Evolutionary conservation across 73 alveolate genomes (phyloP).

Genomic region (Durusdinium trenchii): DNA sequence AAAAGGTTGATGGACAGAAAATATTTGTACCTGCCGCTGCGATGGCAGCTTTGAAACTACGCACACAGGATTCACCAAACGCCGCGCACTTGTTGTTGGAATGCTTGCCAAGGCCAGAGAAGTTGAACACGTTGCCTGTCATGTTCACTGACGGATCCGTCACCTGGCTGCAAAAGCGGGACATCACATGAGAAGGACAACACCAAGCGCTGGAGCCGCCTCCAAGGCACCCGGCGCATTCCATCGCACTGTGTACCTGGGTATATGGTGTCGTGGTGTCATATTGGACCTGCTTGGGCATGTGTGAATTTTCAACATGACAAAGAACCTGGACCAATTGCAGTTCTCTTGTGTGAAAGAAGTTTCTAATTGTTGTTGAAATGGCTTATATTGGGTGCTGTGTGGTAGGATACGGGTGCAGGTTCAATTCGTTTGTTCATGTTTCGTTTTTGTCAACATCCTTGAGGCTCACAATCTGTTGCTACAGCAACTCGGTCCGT

Average conservation of each 20-base stretch:
- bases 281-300: too few relatives aligned
- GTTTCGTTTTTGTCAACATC: too few relatives aligned
- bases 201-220: neutral
- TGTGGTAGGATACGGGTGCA: too few relatives aligned
- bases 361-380: too few relatives aligned
- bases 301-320: too few relatives aligned
- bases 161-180: slow-evolving; percentile 33
- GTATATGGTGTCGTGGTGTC: too few relatives aligned
- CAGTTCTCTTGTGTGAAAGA: too few relatives aligned
- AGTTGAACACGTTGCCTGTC: slow-evolving; percentile 88
- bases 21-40: slow-evolving; percentile 27
- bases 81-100: slow-evolving; percentile 95
- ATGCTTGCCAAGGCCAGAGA: slow-evolving; percentile 91
- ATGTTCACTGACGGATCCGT: slow-evolving; percentile 95
- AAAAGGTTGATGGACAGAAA: slow-evolving; percentile 72
- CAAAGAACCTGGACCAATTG: too few relatives aligned
- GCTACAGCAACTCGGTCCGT: too few relatives aligned
- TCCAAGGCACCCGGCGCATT: slow-evolving; percentile 93
- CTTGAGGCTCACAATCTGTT: too few relatives aligned
- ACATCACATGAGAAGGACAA: neutral
- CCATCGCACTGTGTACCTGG: slow-evolving; percentile 93
- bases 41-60: neutral
- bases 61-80: neutral
- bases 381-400: too few relatives aligned
- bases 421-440: too few relatives aligned